A percentile compares a stretch with the other conserved stretches of the same genome.
Conservation (phyloP, 192 early-diverging fungal species). For the Backusella tuberculispora region DNA sequence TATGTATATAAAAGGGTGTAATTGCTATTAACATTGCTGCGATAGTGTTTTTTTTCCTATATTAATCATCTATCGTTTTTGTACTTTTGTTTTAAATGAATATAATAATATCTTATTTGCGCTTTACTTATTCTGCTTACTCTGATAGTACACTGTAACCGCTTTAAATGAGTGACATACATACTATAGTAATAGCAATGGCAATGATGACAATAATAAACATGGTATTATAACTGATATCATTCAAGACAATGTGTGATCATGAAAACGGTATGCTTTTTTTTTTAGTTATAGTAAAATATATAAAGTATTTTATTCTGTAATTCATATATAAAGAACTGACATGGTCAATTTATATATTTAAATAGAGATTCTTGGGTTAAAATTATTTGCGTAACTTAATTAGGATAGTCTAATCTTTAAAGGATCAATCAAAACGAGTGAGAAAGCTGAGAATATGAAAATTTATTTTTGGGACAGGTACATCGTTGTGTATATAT, state of each 20-base stretch:
- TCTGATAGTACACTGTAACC: not conserved
- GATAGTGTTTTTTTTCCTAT: too few species aligned
- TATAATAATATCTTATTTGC: too few species aligned
- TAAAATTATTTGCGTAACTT: not conserved
- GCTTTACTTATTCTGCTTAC: slow-evolving; percentile 16
- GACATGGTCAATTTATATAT: not conserved
- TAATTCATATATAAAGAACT: not conserved
- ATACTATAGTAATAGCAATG: too few species aligned
- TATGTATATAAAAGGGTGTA: too few species aligned
- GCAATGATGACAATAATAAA: too few species aligned
- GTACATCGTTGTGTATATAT: not conserved
- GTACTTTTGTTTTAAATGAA: too few species aligned
- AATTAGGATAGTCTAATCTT: not conserved
- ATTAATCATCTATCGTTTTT: too few species aligned
- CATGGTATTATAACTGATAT: too few species aligned
- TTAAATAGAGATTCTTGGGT: not conserved
- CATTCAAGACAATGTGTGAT: too few species aligned
- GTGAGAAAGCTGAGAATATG: slow-evolving; percentile 7
- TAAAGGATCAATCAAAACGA: slow-evolving; percentile 12
- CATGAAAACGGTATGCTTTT: too few species aligned
- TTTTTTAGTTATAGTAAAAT: too few species aligned
- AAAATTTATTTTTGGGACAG: not conserved
- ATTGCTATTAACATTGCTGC: too few species aligned
- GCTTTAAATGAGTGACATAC: not conserved
- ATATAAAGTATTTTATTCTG: not conserved